These are phyloP conservation scores for Curvularia spicifera DNA, from an alignment of 2,329 filamentous ascomycete genomes.

Conservation along the genomic window DNA sequence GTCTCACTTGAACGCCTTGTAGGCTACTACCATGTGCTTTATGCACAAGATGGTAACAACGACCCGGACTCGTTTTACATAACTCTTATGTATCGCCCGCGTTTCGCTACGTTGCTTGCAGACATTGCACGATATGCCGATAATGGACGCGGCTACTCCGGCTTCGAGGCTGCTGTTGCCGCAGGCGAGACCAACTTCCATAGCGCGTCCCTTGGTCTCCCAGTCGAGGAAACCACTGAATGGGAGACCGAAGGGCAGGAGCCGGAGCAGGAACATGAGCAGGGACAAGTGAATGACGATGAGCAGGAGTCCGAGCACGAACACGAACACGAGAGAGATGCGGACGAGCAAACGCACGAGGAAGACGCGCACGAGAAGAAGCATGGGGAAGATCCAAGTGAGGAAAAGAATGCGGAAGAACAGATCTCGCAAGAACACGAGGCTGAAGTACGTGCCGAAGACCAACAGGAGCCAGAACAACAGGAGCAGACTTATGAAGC, in stretches of 20 bases:
- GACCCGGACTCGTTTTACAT: conserved; percentile 65
- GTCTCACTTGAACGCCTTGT: conserved; percentile 58
- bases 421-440: background rate
- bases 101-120: conserved; percentile 60
- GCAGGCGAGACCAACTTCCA: conserved; percentile 39
- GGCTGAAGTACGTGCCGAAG: conserved; percentile 1
- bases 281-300: conserved; percentile 3
- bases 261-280: conserved; percentile 6
- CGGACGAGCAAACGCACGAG: background rate
- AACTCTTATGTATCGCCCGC: conserved; percentile 60
- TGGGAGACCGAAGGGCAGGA: conserved; percentile 31
- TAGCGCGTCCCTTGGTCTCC: conserved; percentile 22
- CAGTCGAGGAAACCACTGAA: conserved; percentile 29
- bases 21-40: conserved; percentile 64
- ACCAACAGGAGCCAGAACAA: background rate
- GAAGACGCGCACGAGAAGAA: background rate
- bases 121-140: conserved; percentile 60
- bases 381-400: background rate
- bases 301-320: conserved; percentile 4
- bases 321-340: background rate
- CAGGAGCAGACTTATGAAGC: background rate
- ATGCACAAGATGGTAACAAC: conserved; percentile 63
- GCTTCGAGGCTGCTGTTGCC: conserved; percentile 48
- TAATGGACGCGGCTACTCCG: conserved; percentile 64
- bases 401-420: background rate